phyloP scores from a whole-genome alignment of 2,329 filamentous ascomycete species.

The Dothistroma pini region DNA sequence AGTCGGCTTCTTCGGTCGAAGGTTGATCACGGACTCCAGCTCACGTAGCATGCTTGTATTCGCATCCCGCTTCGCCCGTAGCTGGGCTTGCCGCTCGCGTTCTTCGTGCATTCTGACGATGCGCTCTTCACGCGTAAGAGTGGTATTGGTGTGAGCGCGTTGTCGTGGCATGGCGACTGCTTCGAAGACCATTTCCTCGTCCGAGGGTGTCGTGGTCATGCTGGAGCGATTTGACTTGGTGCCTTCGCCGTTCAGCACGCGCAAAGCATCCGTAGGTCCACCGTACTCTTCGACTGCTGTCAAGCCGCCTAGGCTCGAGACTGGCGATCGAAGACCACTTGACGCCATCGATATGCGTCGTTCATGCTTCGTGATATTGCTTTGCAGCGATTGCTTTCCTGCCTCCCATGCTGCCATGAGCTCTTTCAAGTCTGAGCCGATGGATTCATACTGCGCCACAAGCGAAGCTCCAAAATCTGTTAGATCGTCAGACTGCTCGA shows the following conservation, averaged over 20 bases:
- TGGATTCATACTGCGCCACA: conserved; percentile 89
- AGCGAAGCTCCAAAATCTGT: conserved; percentile 71
- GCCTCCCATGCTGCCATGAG: conserved; percentile 50
- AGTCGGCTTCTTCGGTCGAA: conserved; percentile 19
- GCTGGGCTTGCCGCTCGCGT: conserved; percentile 66
- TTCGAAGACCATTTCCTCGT: conserved; percentile 79
- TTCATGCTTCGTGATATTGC: conserved; percentile 77
- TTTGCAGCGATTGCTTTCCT: conserved; percentile 76
- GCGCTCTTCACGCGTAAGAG: conserved; percentile 79
- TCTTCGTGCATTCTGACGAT: conserved; percentile 87
- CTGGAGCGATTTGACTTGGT: conserved; percentile 42
- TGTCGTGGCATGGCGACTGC: conserved; percentile 71
- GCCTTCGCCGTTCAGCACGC: conserved; percentile 69
- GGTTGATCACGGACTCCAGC: conserved; percentile 76
- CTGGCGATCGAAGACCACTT: conserved; percentile 45
- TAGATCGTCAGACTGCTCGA: conserved; percentile 62
- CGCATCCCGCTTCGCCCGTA: conserved; percentile 72
- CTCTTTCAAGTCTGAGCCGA: conserved; percentile 75
- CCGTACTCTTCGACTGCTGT: conserved; percentile 51
- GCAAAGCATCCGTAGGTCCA: conserved; percentile 66
- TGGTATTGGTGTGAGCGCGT: conserved; percentile 48
- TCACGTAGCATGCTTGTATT: conserved; percentile 89
- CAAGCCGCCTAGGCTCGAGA: conserved; percentile 61
- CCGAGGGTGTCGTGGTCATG: conserved; percentile 50
- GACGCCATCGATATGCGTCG: conserved; percentile 51